Evolutionary conservation across 192 early-diverging fungal species (phyloP), one percentile per base, ranked within the genome.

Genomic region (Coemansia sp.): DNA sequence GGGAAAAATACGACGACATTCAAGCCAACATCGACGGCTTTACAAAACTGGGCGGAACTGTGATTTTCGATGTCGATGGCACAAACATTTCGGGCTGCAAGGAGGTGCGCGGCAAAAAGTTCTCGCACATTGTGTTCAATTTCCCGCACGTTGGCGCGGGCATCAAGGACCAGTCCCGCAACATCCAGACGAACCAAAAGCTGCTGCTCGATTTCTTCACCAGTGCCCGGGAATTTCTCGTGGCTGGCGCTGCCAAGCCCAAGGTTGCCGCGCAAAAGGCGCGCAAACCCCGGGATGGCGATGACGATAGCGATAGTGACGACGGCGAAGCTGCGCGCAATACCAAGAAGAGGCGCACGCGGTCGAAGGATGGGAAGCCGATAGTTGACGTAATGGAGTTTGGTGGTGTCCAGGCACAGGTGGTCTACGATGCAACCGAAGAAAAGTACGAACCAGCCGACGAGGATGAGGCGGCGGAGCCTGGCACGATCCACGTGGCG

Each of bases 121-220:
- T 94, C 62, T 79, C 84, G 38, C 89, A 89, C 58, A 92, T 98
- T 31, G 85, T 95, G 12, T 98, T 98, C 69, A 95, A 96, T 69
- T 98, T 98, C 69, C 96, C 96, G 30, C 96, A 98, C 65, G 87
- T 87, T 7, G 94, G 95, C 25, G 56, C 84, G 18, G 95, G 96
- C 10, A 92, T 96, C 60, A 98, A 97, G 71, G 94, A 98, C 69
- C 86, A 93, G 79, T 80, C 85, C 46, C 81, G 90, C 33, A 98
- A 97, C 65, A 82, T 98, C 2, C 60, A 72, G 8, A 75, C 77
- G 6, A 97, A 98, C 77, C 93, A 96, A 76, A 45, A 58, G 49
- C 57, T 93, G 29, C 45, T 93, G 59, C 58, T 76, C 6, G 69
- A 69, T 1, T 91, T 92, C 57, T 88, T 91, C 52, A 59, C 59